Base-by-base conservation (phyloP, 1,139 yeast genomes). In the Geotrichum fermentans region DNA sequence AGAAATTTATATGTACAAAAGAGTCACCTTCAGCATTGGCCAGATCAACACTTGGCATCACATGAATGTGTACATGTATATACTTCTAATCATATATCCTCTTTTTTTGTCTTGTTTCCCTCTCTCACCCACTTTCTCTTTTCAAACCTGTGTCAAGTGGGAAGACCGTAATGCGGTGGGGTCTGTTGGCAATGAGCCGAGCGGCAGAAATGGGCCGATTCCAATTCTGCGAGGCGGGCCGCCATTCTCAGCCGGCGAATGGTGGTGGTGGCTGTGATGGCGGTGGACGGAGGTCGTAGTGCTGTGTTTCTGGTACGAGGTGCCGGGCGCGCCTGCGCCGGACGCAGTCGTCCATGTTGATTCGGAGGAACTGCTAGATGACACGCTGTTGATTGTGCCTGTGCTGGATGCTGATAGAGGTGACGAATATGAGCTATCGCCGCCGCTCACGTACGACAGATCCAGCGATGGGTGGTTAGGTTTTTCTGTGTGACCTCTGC, bases 151-250 rank as follows among this genome's bases (percentile, higher is more conserved):
- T n/a, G n/a, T n/a, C n/a, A n/a, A n/a, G n/a, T n/a, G n/a, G n/a
- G n/a, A n/a, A n/a, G n/a, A n/a, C n/a, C n/a, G n/a, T n/a, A n/a
- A n/a, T n/a, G n/a, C n/a, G n/a, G n/a, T n/a, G n/a, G n/a, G n/a
- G n/a, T n/a, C 28, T 24, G 28, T 6, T 10, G 28, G 10, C 6
- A 10, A 24, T 10, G 28, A 24, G 28, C 16, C 43, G 24, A 40
- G 13, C 11, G 43, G 43, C 35, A 40, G 24, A 29, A 40, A 40
- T 17, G 43, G 43, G 28, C 43, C 43, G 13, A 40, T 32, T 29
- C 43, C 43, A 13, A 40, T 30, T 18, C 43, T 17, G 36, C 43
- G 43, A 14, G 24, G 42, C 20, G 20, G 11, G 30, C 42, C 18
- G 16, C 11, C 8, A 13, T 26, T 39, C 20, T 39, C 34, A n/a